Base-by-base conservation (phyloP, 192 early-diverging fungal species). In the Podila minutissima region DNA sequence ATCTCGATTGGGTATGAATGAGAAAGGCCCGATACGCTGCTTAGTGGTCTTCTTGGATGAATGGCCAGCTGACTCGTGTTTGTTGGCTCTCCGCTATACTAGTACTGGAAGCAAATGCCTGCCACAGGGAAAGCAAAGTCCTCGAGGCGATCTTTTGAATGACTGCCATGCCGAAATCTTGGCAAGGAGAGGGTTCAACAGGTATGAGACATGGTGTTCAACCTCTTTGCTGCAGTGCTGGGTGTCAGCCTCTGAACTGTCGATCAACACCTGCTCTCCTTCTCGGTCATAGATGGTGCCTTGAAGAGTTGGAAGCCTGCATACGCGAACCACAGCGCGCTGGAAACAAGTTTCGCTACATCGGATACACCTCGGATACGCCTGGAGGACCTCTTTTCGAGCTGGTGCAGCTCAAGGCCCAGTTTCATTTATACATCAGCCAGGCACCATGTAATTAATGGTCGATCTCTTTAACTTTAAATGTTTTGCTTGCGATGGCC, bases 161-260 rank as follows among this genome's bases (percentile, higher is more conserved):
- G 96, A 98, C 85, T 88, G 87, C 72, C 96, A 98, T 82, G 96
- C 95, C 3, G 96, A 98, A 83, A 83, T 98, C 0, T 74, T 98
- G n/a, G 92, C 94, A 33, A 89, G 94, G 17, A 87, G 96, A 60
- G 88, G 87, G 28, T 90, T 98, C 66, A 72, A 93, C 33, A 88
- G 86, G 90, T 95, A 89, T 32, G 66, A 62, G 62, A 20, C 31
- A 1, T 11, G 0, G 35, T 11, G 10, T 37, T 37, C 35, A 33
- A 1, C 24, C 12, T 37, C 64, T 7, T 68, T 46, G 19, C 31
- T 22, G 24, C 29, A 60, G 38, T 41, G 12, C 15, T 63, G n/a
- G 37, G 33, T 32, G 33, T 33, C 33, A 5, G 13, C 32, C 55
- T 53, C 28, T 24, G 0, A 28, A 24, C 10, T 31, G 46, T 66